phyloP scores from a whole-genome alignment of 2,329 filamentous ascomycete genomes.

The Fusarium tjaetaba region DNA sequence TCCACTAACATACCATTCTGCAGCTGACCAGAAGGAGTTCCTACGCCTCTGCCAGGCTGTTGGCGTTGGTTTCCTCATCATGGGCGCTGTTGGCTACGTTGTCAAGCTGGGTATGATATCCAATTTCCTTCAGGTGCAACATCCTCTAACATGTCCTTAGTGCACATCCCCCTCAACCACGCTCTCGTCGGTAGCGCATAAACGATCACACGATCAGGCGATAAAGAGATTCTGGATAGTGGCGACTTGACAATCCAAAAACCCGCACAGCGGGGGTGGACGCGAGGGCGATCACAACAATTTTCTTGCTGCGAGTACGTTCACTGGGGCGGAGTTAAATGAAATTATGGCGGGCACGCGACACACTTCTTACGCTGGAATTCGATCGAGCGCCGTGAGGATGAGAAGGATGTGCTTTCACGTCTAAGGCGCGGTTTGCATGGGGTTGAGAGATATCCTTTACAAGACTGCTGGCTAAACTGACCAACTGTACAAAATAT shows the following conservation, averaged over 20 bases:
- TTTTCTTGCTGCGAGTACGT: constrained; percentile 39
- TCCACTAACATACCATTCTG: constrained; percentile 2
- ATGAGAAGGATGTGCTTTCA: constrained; percentile 24
- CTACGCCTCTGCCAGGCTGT: constrained; percentile 65
- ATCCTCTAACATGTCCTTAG: constrained; percentile 49
- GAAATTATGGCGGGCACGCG: constrained; percentile 42
- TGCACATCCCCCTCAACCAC: constrained; percentile 77
- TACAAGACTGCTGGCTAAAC: constrained; percentile 6
- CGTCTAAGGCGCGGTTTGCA: constrained; percentile 5
- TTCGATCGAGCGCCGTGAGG: constrained; percentile 30
- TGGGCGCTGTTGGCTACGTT: constrained; percentile 75
- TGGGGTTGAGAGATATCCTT: constrained; percentile 17
- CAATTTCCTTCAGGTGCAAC: background rate
- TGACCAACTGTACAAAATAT: constrained; percentile 43
- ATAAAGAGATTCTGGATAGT: constrained; percentile 25
- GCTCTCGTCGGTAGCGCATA: constrained; percentile 74
- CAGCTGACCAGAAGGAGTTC: constrained; percentile 57
- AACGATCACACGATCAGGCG: constrained; percentile 46
- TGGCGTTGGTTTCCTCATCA: constrained; percentile 75
- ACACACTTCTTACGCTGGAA: constrained; percentile 38
- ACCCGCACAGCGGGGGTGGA: constrained; percentile 12
- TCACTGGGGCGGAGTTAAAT: constrained; percentile 42
- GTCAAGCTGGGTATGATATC: constrained; percentile 71
- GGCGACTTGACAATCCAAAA: constrained; percentile 31
- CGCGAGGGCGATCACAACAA: constrained; percentile 31